Evolutionary conservation across 176 grass and related monocot species (phyloP).

Genomic region (Sorghum bicolor): Sorghum_bicolor_NCBIv3 NC_012875.2:53917501-53918000

Average conservation of each 20-base stretch:
- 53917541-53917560: constrained; percentile 66
- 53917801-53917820: constrained; percentile 91
- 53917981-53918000: not conserved
- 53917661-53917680: constrained; percentile 82
- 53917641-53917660: constrained; percentile 89
- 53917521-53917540: constrained; percentile 67
- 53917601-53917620: constrained; percentile 94
- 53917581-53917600: constrained; percentile 78
- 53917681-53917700: not conserved
- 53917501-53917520: constrained; percentile 91
- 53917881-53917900: constrained; percentile 98
- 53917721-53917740: not conserved
- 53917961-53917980: constrained; percentile 93
- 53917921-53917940: constrained; percentile 90
- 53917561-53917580: constrained; percentile 61
- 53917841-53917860: constrained; percentile 87
- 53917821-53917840: constrained; percentile 81
- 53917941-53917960: constrained; percentile 72
- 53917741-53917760: not conserved
- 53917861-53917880: constrained; percentile 86
- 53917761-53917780: constrained; percentile 87
- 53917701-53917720: constrained; percentile 17
- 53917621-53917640: constrained; percentile 95
- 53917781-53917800: constrained; percentile 95
- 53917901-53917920: constrained; percentile 85